phyloP scores from a whole-genome alignment of 2,329 filamentous ascomycete genomes.

The Colletotrichum eleusines region DNA sequence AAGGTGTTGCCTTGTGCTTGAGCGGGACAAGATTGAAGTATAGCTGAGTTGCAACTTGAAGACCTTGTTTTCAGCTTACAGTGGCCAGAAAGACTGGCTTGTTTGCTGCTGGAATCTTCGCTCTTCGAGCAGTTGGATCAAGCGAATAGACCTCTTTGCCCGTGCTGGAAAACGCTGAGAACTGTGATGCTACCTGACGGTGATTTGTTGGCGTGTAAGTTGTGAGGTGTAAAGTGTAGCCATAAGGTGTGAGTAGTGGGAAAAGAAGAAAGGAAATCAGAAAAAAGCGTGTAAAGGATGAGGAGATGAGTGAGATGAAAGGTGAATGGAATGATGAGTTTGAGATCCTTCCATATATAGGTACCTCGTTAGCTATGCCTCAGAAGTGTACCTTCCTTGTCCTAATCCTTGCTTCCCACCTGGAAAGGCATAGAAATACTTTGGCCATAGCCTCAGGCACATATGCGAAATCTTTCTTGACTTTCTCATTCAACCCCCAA shows the following conservation, averaged over 20 bases:
- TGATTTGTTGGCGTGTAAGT: background rate
- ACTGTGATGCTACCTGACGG: background rate
- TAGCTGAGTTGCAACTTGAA: background rate
- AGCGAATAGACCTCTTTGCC: background rate
- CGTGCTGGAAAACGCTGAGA: background rate
- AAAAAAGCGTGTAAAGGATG: background rate
- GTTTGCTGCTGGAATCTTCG: background rate
- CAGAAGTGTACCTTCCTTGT: background rate
- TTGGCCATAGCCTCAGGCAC: conserved; percentile 8
- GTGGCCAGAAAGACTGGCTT: background rate
- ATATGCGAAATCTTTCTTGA: conserved; percentile 32
- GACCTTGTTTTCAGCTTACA: background rate
- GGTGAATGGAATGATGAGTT: background rate
- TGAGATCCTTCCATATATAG: too few relatives aligned
- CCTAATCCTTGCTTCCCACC: background rate
- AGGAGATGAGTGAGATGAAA: background rate
- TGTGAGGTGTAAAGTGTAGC: background rate
- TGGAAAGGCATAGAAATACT: conserved; percentile 2
- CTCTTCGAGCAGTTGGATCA: background rate
- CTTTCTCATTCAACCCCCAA: conserved; percentile 53
- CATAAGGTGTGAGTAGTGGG: too few relatives aligned
- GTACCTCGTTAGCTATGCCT: too few relatives aligned
- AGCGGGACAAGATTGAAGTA: background rate
- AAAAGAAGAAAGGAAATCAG: background rate
- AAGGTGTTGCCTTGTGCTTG: background rate